Base-by-base conservation (phyloP, 1,284 basidiomycete species). In the Apiotrichum akiyoshidainum region DNA sequence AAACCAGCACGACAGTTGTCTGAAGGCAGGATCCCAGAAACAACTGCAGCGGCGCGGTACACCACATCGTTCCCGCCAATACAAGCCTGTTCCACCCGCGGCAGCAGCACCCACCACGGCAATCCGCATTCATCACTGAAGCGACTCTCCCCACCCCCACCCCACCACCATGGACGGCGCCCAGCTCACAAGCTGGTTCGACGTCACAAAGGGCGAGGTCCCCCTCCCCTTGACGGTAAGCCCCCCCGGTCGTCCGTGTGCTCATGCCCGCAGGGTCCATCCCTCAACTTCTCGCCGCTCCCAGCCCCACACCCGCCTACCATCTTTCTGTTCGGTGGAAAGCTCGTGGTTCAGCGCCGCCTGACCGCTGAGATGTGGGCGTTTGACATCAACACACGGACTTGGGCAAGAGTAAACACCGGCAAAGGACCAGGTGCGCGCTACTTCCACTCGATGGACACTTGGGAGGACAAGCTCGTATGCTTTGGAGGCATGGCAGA, bases 371-470 rank as follows among this genome's bases (percentile, higher is more conserved):
- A 93, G 77, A 84, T 95, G 71, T 94, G 92, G 79, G 80, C 85
- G 45, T 90, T 96, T 72, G 87, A 94, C 79, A 80, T 95, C 64
- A 81, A 85, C 61, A 85, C 86, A 1, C 86, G 88, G 68, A 78
- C 81, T 17, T 96, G 92, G 92, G 84, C 87, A 65, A 85, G 81
- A 69, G 74, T 92, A 8, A 76, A 80, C 2, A 82, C 85, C n/a
- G 82, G 73, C 7, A 48, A 57, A 4, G 74, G 70, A n/a, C 72
- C 91, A 0, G 82, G 84, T 52, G 83, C 89, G 39, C 84, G 91
- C 47, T 96, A 95, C 75, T 95, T 95, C 70, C 92, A 95, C 75
- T 91, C 89, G 60, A 86, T 91, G 31, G 92, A 96, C 76, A 80
- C 87, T 52, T 95, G 90, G 90, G 85, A 88, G 69, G 86, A 89